Conservation (phyloP, 345 rosid species). For the Angophora floribunda region DNA sequence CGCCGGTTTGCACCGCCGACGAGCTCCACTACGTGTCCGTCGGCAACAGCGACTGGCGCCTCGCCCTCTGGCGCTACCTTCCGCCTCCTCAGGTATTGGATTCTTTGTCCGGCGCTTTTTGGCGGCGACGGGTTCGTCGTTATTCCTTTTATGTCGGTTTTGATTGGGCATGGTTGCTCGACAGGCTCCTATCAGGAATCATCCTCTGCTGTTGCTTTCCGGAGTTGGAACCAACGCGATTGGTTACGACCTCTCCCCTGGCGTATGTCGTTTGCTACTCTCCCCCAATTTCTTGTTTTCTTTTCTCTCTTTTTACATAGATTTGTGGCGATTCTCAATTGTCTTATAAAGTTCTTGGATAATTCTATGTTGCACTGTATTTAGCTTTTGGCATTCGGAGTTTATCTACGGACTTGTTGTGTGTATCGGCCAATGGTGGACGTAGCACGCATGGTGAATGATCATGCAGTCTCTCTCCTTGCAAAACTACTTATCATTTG, state of each 20-base stretch:
- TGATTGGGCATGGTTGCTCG: background rate
- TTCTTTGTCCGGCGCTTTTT: background rate
- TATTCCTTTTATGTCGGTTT: background rate
- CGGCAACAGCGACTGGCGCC: constrained; percentile 66
- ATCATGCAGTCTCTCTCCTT: background rate
- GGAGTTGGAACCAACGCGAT: constrained; percentile 97
- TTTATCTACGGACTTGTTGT: background rate
- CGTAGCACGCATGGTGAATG: background rate
- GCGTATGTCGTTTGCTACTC: constrained; percentile 16
- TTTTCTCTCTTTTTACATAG: background rate
- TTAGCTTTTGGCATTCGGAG: no score
- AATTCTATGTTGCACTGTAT: background rate
- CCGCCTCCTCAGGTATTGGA: constrained; percentile 29
- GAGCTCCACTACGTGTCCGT: constrained; percentile 82
- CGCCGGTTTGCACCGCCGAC: constrained; percentile 73
- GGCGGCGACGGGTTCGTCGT: background rate
- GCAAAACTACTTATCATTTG: background rate
- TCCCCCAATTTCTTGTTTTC: background rate
- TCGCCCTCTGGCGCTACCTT: constrained; percentile 87
- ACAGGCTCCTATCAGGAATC: constrained; percentile 74
- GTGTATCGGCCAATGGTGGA: background rate
- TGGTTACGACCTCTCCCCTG: constrained; percentile 89
- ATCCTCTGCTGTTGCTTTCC: constrained; percentile 79
- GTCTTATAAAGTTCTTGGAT: background rate
- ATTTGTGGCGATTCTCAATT: background rate